Conservation (phyloP, 306 rosid genomes). For the Cyamopsis tetragonoloba region DNA sequence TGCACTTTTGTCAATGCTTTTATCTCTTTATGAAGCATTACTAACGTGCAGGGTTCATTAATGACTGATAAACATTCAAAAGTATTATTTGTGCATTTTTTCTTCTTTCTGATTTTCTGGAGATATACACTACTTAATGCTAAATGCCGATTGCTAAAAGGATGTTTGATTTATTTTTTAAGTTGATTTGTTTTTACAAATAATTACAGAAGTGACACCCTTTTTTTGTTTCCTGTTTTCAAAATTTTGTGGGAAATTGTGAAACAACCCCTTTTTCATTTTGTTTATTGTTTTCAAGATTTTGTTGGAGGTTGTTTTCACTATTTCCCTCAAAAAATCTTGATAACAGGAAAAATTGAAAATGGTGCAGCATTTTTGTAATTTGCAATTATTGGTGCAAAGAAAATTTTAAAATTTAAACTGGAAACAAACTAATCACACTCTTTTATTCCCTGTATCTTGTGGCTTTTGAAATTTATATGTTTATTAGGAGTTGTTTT, state of each 20-base stretch:
- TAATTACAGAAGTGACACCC: background rate
- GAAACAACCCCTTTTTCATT: background rate
- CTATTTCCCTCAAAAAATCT: background rate
- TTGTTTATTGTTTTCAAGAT: background rate
- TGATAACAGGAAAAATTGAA: background rate
- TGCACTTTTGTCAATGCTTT: slow-evolving; percentile 3
- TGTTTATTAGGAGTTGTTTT: background rate
- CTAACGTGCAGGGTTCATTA: background rate
- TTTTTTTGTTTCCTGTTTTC: background rate
- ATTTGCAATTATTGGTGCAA: slow-evolving; percentile 1
- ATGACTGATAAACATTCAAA: background rate
- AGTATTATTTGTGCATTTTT: background rate
- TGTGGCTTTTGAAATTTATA: slow-evolving; percentile 9
- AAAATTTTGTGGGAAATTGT: background rate
- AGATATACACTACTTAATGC: slow-evolving; percentile 3
- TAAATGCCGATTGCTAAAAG: background rate
- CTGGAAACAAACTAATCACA: background rate
- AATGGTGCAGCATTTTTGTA: background rate
- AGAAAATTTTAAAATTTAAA: background rate
- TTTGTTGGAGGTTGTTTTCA: background rate
- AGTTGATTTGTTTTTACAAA: background rate
- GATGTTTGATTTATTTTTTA: background rate
- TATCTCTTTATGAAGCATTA: background rate
- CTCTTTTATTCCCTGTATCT: background rate
- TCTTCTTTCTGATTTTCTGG: background rate